Percentiles rank a stretch among this genome's conserved stretches.
phyloP scores from a whole-genome alignment of 2,329 filamentous ascomycete species.

The Teratosphaeria nubilosa region DNA sequence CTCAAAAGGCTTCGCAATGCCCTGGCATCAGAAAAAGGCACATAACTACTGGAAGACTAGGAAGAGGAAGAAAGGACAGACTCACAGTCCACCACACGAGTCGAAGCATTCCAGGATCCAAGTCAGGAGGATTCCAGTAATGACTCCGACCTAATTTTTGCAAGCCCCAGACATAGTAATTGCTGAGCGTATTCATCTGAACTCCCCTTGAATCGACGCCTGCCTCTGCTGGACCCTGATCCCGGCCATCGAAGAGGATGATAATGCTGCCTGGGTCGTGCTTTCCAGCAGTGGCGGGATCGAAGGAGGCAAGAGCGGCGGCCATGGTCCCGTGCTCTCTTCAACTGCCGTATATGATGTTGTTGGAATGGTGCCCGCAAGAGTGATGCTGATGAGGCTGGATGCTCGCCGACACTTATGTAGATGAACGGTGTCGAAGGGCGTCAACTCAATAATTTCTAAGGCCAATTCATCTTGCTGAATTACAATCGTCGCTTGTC shows the following conservation, averaged over 20 bases:
- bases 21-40: background rate
- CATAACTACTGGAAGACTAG: background rate
- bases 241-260: conserved; percentile 24
- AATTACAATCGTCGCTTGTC: background rate
- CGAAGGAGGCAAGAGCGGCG: conserved; percentile 13
- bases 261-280: conserved; percentile 22
- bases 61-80: background rate
- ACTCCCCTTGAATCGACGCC: conserved; percentile 9
- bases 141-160: conserved; percentile 11
- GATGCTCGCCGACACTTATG: background rate
- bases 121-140: conserved; percentile 13
- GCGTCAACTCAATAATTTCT: background rate
- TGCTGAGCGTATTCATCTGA: conserved; percentile 15
- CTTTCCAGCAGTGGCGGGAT: conserved; percentile 14
- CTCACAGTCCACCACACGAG: conserved; percentile 18
- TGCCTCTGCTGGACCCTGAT: conserved; percentile 4
- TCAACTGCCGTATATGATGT: background rate
- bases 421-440: background rate
- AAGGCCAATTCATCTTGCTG: background rate
- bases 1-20: background rate
- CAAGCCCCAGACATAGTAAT: conserved; percentile 17
- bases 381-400: background rate
- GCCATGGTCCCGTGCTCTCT: background rate
- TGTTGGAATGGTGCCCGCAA: background rate
- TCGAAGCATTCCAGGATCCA: conserved; percentile 20